These are phyloP conservation scores for Aspergillus novoparasiticus DNA, from an alignment of 2,329 filamentous ascomycete species.

Conservation along the genomic window DNA sequence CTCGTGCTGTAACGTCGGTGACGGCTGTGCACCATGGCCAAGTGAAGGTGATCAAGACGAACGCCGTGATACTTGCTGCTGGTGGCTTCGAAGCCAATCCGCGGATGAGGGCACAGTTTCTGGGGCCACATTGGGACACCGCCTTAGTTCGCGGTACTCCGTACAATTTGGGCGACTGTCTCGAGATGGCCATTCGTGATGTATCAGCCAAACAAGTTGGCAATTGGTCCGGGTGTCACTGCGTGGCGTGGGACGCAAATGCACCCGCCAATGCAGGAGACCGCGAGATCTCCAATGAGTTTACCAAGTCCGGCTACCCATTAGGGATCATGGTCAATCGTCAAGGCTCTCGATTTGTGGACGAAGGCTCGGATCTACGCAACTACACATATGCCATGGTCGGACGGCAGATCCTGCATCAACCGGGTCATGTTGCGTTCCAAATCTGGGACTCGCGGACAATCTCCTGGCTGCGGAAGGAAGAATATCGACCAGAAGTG, in stretches of 20 bases:
- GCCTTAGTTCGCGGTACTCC: constrained; percentile 65
- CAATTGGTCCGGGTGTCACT: constrained; percentile 67
- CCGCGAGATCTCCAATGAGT: constrained; percentile 64
- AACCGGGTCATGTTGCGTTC: constrained; percentile 62
- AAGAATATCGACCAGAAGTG: constrained; percentile 64
- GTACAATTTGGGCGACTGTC: constrained; percentile 63
- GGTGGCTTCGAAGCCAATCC: constrained; percentile 68
- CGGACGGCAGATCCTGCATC: constrained; percentile 62
- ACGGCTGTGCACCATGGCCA: constrained; percentile 20
- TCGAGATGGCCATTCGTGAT: constrained; percentile 56
- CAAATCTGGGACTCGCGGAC: constrained; percentile 64
- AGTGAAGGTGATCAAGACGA: constrained; percentile 20
- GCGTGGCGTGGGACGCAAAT: constrained; percentile 67
- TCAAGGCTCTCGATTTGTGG: constrained; percentile 63
- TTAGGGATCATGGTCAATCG: constrained; percentile 66
- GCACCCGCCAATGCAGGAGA: constrained; percentile 59
- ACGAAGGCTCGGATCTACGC: constrained; percentile 66
- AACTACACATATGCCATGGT: constrained; percentile 72
- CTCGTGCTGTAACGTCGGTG: constrained; percentile 23
- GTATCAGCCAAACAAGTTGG: constrained; percentile 56
- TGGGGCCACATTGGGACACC: constrained; percentile 64
- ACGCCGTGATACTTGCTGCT: constrained; percentile 43
- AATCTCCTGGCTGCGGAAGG: constrained; percentile 56
- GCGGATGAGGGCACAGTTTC: constrained; percentile 56
- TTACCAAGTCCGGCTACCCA: constrained; percentile 70